These are phyloP conservation scores for Chalaropsis ovoidea DNA, from an alignment of 2,329 filamentous ascomycete genomes.

Conservation along the genomic window DNA sequence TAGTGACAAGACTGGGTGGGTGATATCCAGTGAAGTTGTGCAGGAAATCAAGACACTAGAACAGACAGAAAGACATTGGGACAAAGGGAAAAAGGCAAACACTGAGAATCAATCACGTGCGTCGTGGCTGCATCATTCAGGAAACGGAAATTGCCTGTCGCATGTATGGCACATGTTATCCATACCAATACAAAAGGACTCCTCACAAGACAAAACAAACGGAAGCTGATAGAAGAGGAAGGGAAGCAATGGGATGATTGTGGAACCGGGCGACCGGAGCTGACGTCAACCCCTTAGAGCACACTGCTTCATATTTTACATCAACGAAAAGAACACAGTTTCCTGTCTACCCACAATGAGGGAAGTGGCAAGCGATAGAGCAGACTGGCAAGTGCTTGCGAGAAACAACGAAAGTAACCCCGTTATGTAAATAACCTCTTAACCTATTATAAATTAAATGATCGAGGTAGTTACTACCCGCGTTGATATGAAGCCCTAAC, in stretches of 20 bases:
- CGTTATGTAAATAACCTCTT: neutral
- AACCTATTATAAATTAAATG: neutral
- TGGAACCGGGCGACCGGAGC: too few relatives aligned
- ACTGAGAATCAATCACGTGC: neutral
- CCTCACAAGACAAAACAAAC: too few relatives aligned
- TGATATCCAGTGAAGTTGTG: neutral
- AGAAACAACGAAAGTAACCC: neutral
- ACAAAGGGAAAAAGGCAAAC: neutral
- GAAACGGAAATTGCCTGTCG: neutral
- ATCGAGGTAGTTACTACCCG: neutral
- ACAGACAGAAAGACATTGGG: neutral
- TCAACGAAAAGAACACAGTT: neutral
- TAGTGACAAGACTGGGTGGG: neutral
- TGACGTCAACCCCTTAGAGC: too few relatives aligned
- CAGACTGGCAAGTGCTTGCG: neutral
- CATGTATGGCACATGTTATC: neutral
- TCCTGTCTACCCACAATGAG: neutral
- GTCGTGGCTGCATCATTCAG: neutral
- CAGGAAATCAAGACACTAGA: neutral
- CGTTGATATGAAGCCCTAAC: neutral
- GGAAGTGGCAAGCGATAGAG: too few relatives aligned
- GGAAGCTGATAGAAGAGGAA: too few relatives aligned
- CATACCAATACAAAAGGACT: too few relatives aligned
- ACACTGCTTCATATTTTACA: too few relatives aligned
- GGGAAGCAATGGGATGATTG: too few relatives aligned